phyloP scores from a whole-genome alignment of 2,329 filamentous ascomycete genomes.

The Plectosphaerella cucumerina region DNA sequence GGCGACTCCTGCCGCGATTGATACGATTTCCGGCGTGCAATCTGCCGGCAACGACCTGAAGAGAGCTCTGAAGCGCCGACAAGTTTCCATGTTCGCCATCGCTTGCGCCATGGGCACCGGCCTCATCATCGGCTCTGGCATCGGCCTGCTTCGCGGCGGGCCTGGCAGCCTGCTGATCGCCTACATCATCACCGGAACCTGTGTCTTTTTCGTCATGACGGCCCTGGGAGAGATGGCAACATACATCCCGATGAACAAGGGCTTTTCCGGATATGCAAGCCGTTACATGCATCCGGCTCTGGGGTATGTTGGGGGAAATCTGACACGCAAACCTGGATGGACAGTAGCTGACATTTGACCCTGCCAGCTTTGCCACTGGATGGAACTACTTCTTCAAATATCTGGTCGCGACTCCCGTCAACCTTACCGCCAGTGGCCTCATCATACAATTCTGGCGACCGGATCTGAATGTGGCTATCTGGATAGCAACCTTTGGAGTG shows the following conservation, averaged over 20 bases:
- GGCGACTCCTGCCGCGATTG: too few relatives aligned
- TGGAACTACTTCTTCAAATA: constrained; percentile 46
- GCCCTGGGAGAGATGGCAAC: constrained; percentile 29
- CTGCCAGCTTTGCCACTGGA: constrained; percentile 31
- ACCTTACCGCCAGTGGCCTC: constrained; percentile 32
- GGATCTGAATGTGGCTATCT: constrained; percentile 31
- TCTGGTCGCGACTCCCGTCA: constrained; percentile 29
- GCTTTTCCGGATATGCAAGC: constrained; percentile 22
- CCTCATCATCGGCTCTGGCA: constrained; percentile 48
- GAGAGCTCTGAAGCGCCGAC: constrained; percentile 20
- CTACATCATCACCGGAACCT: constrained; percentile 36
- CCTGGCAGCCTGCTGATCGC: constrained; percentile 32
- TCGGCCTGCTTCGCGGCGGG: constrained; percentile 42
- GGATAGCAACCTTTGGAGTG: constrained; percentile 28
- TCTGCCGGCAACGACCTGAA: constrained; percentile 4
- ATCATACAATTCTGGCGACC: constrained; percentile 32
- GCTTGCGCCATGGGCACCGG: constrained; percentile 32
- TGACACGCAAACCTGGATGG: not conserved
- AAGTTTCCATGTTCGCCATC: constrained; percentile 31
- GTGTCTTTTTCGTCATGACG: constrained; percentile 54
- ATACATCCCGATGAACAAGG: constrained; percentile 20
- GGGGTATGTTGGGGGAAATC: constrained; percentile 13
- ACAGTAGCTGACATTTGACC: not conserved
- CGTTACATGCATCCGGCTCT: constrained; percentile 25
- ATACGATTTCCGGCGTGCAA: too few relatives aligned